A percentile compares a stretch with the other conserved stretches of the same genome.
Conservation (phyloP, 129 eudicot genomes). For the Ambrosia trifida region DNA sequence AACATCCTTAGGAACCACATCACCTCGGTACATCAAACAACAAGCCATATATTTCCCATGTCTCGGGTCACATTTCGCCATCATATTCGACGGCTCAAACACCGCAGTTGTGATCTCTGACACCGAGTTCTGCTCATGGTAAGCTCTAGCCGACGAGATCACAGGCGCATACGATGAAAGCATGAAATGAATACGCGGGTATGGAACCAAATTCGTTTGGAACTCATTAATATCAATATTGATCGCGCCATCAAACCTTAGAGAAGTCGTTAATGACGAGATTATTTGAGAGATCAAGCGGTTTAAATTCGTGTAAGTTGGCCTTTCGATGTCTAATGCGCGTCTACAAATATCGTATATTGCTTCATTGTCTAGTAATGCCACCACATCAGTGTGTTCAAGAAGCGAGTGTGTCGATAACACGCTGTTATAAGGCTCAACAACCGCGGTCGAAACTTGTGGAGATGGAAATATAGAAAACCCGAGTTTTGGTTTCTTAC, state of each 20-base stretch:
- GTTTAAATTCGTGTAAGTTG: conserved; percentile 65
- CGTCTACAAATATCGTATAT: conserved; percentile 66
- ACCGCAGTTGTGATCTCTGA: conserved; percentile 81
- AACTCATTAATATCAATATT: conserved; percentile 73
- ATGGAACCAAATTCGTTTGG: conserved; percentile 76
- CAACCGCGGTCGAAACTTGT: conserved; percentile 73
- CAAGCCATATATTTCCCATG: conserved; percentile 83
- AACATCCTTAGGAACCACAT: conserved; percentile 79
- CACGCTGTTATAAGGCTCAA: conserved; percentile 65
- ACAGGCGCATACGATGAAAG: conserved; percentile 76
- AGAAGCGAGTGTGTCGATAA: conserved; percentile 66
- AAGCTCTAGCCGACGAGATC: conserved; percentile 68
- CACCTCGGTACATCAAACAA: conserved; percentile 81
- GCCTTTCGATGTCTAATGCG: conserved; percentile 62
- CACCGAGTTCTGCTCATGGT: conserved; percentile 66
- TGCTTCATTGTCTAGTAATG: conserved; percentile 64
- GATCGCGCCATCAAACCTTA: conserved; percentile 79
- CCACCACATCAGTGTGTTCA: conserved; percentile 68
- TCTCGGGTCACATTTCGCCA: conserved; percentile 82
- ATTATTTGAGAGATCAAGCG: conserved; percentile 66
- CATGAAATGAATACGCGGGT: conserved; percentile 80
- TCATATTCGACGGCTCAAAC: conserved; percentile 79
- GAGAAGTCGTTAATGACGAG: conserved; percentile 65
- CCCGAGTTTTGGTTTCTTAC: conserved; percentile 69
- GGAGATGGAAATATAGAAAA: conserved; percentile 73